Base-by-base conservation (phyloP, 2,329 filamentous ascomycete genomes). In the Fusarium paranaense region DNA sequence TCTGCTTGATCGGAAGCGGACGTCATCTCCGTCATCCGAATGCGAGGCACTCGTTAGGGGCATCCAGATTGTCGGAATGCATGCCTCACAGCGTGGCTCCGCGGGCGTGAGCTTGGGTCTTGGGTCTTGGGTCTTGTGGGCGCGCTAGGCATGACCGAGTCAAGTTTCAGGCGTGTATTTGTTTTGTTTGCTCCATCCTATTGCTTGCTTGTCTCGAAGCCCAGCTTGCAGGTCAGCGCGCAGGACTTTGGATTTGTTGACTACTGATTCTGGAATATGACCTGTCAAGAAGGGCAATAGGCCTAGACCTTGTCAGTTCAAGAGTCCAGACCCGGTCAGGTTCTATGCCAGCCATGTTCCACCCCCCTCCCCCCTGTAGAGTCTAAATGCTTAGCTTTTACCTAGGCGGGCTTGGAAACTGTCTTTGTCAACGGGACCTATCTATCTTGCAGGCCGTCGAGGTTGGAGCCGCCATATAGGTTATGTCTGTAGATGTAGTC, bases 401-500 rank as follows among this genome's bases (percentile, higher is more conserved):
- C 6, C 47, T n/a, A 5, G 47, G 18, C 10, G 9, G 25, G 27
- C 47, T 52, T 52, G 47, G 47, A 30, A 7, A 32, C 25, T 2
- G 18, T 16, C 47, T 52, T 32, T 52, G 32, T 32, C 27, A 52
- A 13, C 16, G 9, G 16, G 22, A 2, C 8, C 45, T 50, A 50
- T 50, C 45, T 30, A 52, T 52, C 47, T 13, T 47, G 40, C 13
- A 22, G n/a, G 4, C 13, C 13, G 7, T 47, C 6, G 5, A 30
- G 11, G 6, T 27, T 13, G 27, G 47, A 20, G n/a, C 47, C 90
- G 66, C 87, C 85, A 77, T 94, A 94, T 6, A 94, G 83, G 40
- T 87, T 86, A 71, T 94, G 87, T 71, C 92, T 86, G 66, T 92
- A 88, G 69, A 95, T 94, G 79, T 95, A 94, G 66, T 91, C 86